phyloP scores from a whole-genome alignment of 805 yeast species.

The Torulaspora indica region DNA sequence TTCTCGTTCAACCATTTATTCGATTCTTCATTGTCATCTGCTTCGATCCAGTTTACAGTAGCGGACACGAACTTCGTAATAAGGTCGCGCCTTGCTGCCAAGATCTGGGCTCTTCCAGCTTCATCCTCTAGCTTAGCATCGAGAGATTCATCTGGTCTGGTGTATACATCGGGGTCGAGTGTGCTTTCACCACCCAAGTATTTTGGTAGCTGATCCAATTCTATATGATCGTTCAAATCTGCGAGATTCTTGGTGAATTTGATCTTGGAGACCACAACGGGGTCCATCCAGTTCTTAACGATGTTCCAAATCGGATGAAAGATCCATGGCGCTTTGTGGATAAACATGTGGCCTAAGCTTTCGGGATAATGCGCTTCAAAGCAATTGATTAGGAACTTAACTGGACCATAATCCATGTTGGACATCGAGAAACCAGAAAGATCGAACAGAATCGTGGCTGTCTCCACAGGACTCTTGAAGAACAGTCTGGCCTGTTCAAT shows the following conservation, averaged over 20 bases:
- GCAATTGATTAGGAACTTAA: constrained; percentile 80
- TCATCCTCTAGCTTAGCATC: constrained; percentile 47
- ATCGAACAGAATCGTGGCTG: constrained; percentile 81
- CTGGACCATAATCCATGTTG: constrained; percentile 90
- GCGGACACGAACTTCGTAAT: constrained; percentile 52
- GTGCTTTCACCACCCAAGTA: constrained; percentile 69
- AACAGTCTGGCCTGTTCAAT: constrained; percentile 81
- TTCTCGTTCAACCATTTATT: constrained; percentile 49
- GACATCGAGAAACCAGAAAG: constrained; percentile 78
- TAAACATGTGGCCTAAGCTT: constrained; percentile 73
- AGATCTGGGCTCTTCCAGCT: constrained; percentile 43
- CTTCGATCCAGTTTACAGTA: constrained; percentile 76
- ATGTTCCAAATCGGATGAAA: constrained; percentile 93
- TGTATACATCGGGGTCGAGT: constrained; percentile 53
- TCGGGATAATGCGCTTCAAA: constrained; percentile 98
- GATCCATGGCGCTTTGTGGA: constrained; percentile 96
- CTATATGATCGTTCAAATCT: constrained; percentile 64
- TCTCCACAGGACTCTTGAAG: constrained; percentile 69
- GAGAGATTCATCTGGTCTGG: constrained; percentile 54
- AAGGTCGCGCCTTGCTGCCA: constrained; percentile 51
- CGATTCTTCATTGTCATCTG: constrained; percentile 48
- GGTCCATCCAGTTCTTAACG: constrained; percentile 91
- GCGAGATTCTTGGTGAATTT: constrained; percentile 67
- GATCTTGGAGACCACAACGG: constrained; percentile 90
- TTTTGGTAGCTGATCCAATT: constrained; percentile 55